Percentiles rank a stretch among this genome's conserved stretches.
Conservation (phyloP, 768 basidiomycete species). For the Suillus alpinus region DNA sequence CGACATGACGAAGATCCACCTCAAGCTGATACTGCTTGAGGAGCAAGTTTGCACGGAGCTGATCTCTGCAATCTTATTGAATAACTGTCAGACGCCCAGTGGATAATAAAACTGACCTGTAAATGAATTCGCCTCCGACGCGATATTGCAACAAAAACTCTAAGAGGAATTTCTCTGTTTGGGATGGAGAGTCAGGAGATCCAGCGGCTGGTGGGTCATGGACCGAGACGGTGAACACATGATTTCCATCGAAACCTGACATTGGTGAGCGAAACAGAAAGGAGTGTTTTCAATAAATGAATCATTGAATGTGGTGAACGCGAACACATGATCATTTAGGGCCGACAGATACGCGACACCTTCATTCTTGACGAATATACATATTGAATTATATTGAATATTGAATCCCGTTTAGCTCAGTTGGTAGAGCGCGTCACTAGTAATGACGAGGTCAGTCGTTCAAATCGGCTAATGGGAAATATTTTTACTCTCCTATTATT, state of each 20-base stretch:
- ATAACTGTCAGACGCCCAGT: neutral
- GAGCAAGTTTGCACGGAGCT: conserved; percentile 83
- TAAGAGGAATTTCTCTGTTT: conserved; percentile 74
- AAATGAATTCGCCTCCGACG: conserved; percentile 87
- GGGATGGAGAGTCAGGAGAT: conserved; percentile 71
- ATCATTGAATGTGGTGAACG: neutral
- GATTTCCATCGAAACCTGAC: conserved; percentile 87
- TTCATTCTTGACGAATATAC: neutral
- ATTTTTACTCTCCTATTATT: conserved; percentile 11
- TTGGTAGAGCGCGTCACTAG: conserved; percentile 51
- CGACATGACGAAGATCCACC: conserved; percentile 75
- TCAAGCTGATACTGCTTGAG: conserved; percentile 86
- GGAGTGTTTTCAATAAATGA: conserved; percentile 1
- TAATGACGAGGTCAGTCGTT: conserved; percentile 45
- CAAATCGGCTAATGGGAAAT: conserved; percentile 40
- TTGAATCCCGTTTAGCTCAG: conserved; percentile 41
- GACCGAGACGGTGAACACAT: conserved; percentile 78
- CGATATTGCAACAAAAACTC: conserved; percentile 89
- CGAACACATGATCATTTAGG: conserved; percentile 20
- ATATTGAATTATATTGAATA: rapidly evolving
- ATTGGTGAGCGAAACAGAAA: conserved; percentile 36
- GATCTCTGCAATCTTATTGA: conserved; percentile 54
- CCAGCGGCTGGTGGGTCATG: conserved; percentile 57
- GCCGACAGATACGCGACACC: conserved; percentile 26
- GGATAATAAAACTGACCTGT: conserved; percentile 55